Percentiles rank a stretch among this genome's conserved stretches.
These are phyloP conservation scores for Mucor saturninus DNA, from an alignment of 371 early-diverging fungal species.

Conservation along the genomic window DNA sequence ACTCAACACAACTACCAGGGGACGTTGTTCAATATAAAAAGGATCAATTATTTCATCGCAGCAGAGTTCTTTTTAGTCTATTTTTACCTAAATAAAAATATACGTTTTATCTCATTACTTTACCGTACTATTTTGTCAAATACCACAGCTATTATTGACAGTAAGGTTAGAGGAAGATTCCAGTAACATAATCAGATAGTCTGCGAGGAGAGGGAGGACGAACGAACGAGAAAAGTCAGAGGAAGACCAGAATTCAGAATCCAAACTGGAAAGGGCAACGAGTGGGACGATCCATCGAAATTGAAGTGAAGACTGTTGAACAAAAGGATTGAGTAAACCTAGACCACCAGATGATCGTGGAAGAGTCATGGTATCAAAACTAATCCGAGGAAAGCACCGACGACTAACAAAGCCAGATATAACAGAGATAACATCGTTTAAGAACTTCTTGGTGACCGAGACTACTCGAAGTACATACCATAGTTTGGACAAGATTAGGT, in stretches of 20 bases:
- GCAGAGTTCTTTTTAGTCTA: no score
- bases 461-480: constrained; percentile 18
- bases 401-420: neutral
- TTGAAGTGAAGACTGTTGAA: constrained; percentile 20
- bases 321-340: constrained; percentile 17
- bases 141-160: no score
- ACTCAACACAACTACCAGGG: no score
- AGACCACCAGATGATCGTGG: constrained; percentile 18
- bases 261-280: neutral
- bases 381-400: constrained; percentile 9
- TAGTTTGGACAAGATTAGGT: constrained; percentile 10
- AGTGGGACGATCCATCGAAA: constrained; percentile 20
- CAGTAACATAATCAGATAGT: no score
- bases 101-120: no score
- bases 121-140: no score
- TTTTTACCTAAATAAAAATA: no score
- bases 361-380: constrained; percentile 1
- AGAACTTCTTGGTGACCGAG: no score
- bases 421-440: no score
- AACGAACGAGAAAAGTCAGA: neutral
- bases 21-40: no score
- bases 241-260: neutral
- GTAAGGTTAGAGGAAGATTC: no score
- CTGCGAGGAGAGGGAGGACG: neutral
- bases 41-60: no score